Evolutionary conservation across 2,329 filamentous ascomycete species (phyloP).

Genomic region (Chaetoscypha palmicola): DNA sequence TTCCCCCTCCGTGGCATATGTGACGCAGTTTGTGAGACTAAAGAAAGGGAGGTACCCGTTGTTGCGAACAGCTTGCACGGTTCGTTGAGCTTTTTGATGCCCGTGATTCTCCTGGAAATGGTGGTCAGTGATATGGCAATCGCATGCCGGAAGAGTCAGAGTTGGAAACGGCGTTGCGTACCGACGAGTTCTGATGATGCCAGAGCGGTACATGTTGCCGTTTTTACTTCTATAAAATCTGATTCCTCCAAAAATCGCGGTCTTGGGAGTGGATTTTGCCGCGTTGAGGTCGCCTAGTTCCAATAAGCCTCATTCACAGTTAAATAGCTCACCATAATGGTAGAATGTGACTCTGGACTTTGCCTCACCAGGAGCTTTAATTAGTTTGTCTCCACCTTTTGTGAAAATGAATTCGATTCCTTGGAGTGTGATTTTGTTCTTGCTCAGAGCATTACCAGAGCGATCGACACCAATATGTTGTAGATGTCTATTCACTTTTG

Average conservation of each 20-base stretch:
- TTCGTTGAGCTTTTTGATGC: conserved; percentile 61
- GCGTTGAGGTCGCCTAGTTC: conserved; percentile 50
- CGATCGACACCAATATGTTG: conserved; percentile 28
- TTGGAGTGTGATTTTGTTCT: conserved; percentile 60
- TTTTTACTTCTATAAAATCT: conserved; percentile 80
- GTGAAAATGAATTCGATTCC: conserved; percentile 68
- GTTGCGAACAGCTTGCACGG: conserved; percentile 67
- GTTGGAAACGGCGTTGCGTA: conserved; percentile 40
- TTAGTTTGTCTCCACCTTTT: conserved; percentile 75
- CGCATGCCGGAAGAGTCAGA: conserved; percentile 4
- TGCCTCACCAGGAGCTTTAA: conserved; percentile 60
- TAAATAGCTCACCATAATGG: conserved; percentile 10
- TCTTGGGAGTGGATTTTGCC: conserved; percentile 66
- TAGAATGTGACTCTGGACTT: conserved; percentile 6
- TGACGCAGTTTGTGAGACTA: too few relatives aligned
- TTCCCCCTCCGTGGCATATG: conserved; percentile 16
- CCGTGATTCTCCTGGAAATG: conserved; percentile 32
- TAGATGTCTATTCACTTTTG: conserved; percentile 45
- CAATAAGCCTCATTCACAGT: conserved; percentile 27
- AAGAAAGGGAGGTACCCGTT: conserved; percentile 50
- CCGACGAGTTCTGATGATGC: conserved; percentile 69
- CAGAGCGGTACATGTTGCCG: conserved; percentile 75
- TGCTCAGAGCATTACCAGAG: conserved; percentile 25
- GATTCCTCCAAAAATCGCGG: conserved; percentile 65
- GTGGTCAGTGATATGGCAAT: conserved; percentile 27